Base-by-base conservation (phyloP, 2,329 filamentous ascomycete genomes). In the Penicillium corylophilum region DNA sequence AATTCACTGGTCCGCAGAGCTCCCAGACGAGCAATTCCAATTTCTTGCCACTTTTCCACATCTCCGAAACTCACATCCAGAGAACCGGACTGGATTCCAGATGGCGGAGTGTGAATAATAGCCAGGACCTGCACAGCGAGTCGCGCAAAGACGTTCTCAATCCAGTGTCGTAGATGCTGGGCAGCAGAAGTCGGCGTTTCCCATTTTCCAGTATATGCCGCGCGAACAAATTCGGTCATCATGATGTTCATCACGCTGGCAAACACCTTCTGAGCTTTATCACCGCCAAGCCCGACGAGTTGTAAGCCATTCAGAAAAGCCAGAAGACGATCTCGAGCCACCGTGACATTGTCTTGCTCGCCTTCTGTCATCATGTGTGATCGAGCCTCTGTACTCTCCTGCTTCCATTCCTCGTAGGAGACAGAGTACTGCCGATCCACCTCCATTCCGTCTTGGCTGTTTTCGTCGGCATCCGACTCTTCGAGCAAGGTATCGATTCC, bases 141-240 rank as follows among this genome's bases (percentile, higher is more conserved):
- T 8, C 79, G 76, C 16, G 76, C 73, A 56, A 85, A 82, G 2
- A 78, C 71, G 45, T 82, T 75, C 41, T 78, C 72, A 23, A 84
- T 69, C 83, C 83, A 87, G 29, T 76, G 65, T 36, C 74, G 74
- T 46, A 86, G 65, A 50, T 79, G 77, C 24, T 75, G 70, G 10
- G 76, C 70, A 4, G 79, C 75, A 10, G 74, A 71, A 9, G 74
- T 73, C 26, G 76, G 77, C 0, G 76, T 71, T 46, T 74, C 75
- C 82, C 83, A 86, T 53, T 82, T 75, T 2, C 80, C 77, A 40
- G 81, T 72, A 61, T 83, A 85, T n/a, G 77, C 75, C 43, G 79
- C 76, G 26, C 73, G 73, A 20, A 86, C 77, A 57, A 82, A 82
- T 12, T 79, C 75, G 38, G 79, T 79, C 57, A 87, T 72, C 56